Evolutionary conservation across 1,284 basidiomycete species (phyloP).

Genomic region (Malassezia caprae): DNA sequence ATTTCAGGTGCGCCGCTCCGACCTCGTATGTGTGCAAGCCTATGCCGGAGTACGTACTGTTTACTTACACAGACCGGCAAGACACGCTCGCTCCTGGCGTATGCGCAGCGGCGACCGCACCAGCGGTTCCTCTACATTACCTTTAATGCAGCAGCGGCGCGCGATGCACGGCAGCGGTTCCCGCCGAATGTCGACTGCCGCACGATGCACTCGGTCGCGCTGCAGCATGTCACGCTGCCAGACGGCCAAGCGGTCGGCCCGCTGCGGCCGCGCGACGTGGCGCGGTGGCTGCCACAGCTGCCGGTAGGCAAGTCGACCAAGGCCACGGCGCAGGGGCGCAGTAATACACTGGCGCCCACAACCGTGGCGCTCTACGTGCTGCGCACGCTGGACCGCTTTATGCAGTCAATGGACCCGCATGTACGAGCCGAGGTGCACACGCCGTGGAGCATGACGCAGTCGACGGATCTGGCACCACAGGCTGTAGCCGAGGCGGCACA

Average conservation of each 20-base stretch:
- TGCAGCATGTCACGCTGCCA: slow-evolving; percentile 25
- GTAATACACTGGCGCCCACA: slow-evolving; percentile 23
- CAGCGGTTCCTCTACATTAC: slow-evolving; percentile 37
- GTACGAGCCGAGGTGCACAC: slow-evolving; percentile 27
- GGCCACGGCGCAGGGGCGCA: slow-evolving; percentile 10
- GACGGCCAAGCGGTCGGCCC: slow-evolving; percentile 26
- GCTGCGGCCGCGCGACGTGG: slow-evolving; percentile 30
- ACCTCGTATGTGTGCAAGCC: slow-evolving; percentile 37
- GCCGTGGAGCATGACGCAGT: slow-evolving; percentile 23
- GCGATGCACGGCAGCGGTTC: slow-evolving; percentile 25
- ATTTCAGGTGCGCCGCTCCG: slow-evolving; percentile 24
- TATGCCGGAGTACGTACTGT: slow-evolving; percentile 23
- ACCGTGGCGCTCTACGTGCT: slow-evolving; percentile 37
- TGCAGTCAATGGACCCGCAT: slow-evolving; percentile 29
- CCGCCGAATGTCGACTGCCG: slow-evolving; percentile 34
- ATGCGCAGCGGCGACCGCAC: slow-evolving; percentile 26
- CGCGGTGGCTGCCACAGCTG: slow-evolving; percentile 22
- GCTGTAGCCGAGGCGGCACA: slow-evolving; percentile 24
- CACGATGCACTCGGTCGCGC: slow-evolving; percentile 40
- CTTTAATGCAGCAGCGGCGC: slow-evolving; percentile 38
- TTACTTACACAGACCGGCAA: slow-evolving; percentile 24
- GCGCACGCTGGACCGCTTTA: slow-evolving; percentile 31
- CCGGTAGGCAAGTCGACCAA: slow-evolving; percentile 22
- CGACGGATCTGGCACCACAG: slow-evolving; percentile 26
- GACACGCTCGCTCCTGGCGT: slow-evolving; percentile 33